Evolutionary conservation across 1,284 basidiomycete genomes (phyloP).

Genomic region (Ustilago cynodontis): DNA sequence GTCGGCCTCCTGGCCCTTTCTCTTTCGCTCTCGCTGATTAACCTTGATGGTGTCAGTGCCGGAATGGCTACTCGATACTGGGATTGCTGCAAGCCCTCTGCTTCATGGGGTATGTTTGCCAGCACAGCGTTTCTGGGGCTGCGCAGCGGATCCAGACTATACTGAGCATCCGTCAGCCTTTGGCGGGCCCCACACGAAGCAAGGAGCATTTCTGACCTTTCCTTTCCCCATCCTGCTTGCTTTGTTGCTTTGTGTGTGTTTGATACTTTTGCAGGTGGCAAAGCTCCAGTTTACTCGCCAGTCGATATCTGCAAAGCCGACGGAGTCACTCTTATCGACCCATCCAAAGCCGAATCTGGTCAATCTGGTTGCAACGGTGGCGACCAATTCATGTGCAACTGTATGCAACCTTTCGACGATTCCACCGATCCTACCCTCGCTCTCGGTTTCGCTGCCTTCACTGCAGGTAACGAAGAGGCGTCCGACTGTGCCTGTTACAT

Average conservation of each 20-base stretch:
- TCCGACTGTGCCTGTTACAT: conserved; percentile 43
- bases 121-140: background rate
- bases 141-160: too few species aligned
- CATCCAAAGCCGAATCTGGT: conserved; percentile 13
- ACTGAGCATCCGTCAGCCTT: too few species aligned
- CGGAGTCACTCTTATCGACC: conserved; percentile 34
- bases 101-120: background rate
- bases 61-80: conserved; percentile 41
- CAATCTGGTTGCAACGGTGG: conserved; percentile 46
- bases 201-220: background rate
- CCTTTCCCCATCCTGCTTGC: too few species aligned
- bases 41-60: conserved; percentile 32
- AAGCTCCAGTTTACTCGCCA: conserved; percentile 24
- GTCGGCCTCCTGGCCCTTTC: conserved; percentile 34
- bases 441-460: conserved; percentile 40
- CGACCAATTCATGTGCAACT: conserved; percentile 38
- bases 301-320: conserved; percentile 44
- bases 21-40: conserved; percentile 28
- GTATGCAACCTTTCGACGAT: conserved; percentile 46
- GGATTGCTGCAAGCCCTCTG: conserved; percentile 34
- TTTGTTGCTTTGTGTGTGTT: background rate
- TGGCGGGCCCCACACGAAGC: background rate
- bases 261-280: background rate
- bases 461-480: conserved; percentile 18
- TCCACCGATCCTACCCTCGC: conserved; percentile 10